Evolutionary conservation across 345 rosid species (phyloP).

Genomic region (Raphanus raphanistrum): DNA sequence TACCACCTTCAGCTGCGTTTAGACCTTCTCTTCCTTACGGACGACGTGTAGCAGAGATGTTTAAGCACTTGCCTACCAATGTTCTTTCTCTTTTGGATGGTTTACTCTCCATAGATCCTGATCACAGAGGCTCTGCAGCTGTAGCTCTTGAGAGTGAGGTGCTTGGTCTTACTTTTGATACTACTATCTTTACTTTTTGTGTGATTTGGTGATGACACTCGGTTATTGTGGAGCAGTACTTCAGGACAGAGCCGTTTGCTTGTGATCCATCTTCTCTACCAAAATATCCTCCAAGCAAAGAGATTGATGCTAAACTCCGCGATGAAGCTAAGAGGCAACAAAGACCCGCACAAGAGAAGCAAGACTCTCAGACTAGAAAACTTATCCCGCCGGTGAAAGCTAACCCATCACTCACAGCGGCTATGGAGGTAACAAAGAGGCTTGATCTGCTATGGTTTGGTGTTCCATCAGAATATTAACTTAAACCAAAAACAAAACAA

Average conservation of each 20-base stretch:
- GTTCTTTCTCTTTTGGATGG: slow-evolving; percentile 71
- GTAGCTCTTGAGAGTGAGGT: slow-evolving; percentile 84
- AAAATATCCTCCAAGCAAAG: slow-evolving; percentile 94
- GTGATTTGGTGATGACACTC: slow-evolving; percentile 3
- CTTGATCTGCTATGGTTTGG: slow-evolving; percentile 35
- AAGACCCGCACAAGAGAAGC: slow-evolving; percentile 15
- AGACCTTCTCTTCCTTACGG: slow-evolving; percentile 78
- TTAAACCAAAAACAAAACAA: neutral
- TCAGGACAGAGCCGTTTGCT: slow-evolving; percentile 68
- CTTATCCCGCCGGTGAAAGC: slow-evolving; percentile 29
- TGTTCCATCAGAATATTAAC: slow-evolving; percentile 27
- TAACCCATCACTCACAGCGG: slow-evolving; percentile 20
- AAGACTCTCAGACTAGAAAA: slow-evolving; percentile 40
- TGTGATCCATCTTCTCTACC: slow-evolving; percentile 94
- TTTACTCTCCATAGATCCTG: slow-evolving; percentile 82
- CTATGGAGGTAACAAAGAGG: slow-evolving; percentile 37
- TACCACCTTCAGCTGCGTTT: slow-evolving; percentile 75
- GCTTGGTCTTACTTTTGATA: slow-evolving; percentile 3
- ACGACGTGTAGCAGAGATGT: slow-evolving; percentile 61
- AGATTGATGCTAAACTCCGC: slow-evolving; percentile 85
- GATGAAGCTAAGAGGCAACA: slow-evolving; percentile 66
- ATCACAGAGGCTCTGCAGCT: slow-evolving; percentile 72
- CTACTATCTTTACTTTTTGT: neutral
- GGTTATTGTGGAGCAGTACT: slow-evolving; percentile 61
- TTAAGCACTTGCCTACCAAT: slow-evolving; percentile 56